phyloP scores from a whole-genome alignment of 2,329 filamentous ascomycete genomes.

The Alternaria viburni region DNA sequence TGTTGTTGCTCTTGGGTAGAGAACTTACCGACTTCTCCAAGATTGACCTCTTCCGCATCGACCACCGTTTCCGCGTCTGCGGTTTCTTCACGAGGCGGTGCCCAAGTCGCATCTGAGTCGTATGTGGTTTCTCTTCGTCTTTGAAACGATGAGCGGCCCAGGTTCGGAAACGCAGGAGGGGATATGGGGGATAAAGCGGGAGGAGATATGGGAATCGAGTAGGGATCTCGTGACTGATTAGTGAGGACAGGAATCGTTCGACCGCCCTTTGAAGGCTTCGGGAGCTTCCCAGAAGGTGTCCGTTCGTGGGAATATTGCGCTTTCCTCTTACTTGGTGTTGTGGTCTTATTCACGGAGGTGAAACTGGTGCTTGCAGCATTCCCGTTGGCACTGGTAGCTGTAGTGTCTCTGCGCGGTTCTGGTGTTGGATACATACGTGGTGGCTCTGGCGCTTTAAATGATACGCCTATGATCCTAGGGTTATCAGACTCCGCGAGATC shows the following conservation, averaged over 20 bases:
- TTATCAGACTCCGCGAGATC: background rate
- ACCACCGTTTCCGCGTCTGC: slow-evolving; percentile 14
- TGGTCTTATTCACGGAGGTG: background rate
- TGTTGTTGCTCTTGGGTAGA: background rate
- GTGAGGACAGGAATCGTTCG: background rate
- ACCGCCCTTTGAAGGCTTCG: slow-evolving; percentile 3
- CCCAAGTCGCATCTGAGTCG: slow-evolving; percentile 5
- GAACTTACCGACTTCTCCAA: slow-evolving; percentile 6
- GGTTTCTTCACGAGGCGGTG: slow-evolving; percentile 3
- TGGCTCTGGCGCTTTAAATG: background rate
- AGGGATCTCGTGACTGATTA: slow-evolving; percentile 1
- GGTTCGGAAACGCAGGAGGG: background rate
- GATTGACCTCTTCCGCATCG: slow-evolving; percentile 4
- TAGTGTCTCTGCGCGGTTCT: background rate
- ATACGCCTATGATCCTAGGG: background rate
- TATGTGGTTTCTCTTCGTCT: background rate
- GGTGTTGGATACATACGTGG: background rate
- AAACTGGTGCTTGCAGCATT: background rate
- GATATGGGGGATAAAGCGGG: background rate
- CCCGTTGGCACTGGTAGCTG: background rate
- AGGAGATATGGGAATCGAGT: slow-evolving; percentile 8
- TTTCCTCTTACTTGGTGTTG: slow-evolving; percentile 15
- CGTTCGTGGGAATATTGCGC: slow-evolving; percentile 2
- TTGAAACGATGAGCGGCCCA: background rate
- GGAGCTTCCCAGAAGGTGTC: slow-evolving; percentile 5